Evolutionary conservation across 2,329 filamentous ascomycete species (phyloP).

Genomic region (Hymenoscyphus fructigenus): DNA sequence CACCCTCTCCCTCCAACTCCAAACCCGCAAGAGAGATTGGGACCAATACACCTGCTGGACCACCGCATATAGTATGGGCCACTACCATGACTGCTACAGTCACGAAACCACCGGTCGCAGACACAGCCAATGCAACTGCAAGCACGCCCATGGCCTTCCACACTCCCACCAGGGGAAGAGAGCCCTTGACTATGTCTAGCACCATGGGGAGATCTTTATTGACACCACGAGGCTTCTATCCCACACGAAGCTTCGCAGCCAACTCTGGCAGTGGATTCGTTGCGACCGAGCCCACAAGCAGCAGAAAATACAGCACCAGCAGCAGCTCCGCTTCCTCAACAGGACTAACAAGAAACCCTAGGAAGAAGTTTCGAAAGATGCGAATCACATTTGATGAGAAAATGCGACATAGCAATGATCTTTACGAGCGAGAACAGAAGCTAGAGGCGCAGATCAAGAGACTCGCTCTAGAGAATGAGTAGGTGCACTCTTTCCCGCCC

Average conservation of each 20-base stretch:
- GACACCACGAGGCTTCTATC: neutral
- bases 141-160: neutral
- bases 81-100: neutral
- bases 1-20: neutral
- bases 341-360: slow-evolving; percentile 50
- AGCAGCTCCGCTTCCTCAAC: slow-evolving; percentile 31
- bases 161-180: neutral
- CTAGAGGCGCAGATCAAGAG: slow-evolving; percentile 78
- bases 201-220: neutral
- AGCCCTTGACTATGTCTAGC: neutral
- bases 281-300: neutral
- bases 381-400: slow-evolving; percentile 73
- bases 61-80: neutral
- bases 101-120: neutral
- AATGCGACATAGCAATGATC: slow-evolving; percentile 77
- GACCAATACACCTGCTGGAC: neutral
- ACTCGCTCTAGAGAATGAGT: slow-evolving; percentile 92
- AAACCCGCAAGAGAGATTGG: neutral
- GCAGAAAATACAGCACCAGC: neutral
- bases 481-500: slow-evolving; percentile 38
- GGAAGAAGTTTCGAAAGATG: slow-evolving; percentile 97
- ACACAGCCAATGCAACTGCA: neutral
- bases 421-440: slow-evolving; percentile 79
- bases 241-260: neutral
- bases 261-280: neutral